Conservation (phyloP, 2,329 filamentous ascomycete species). For the Calonectria henricotiae region DNA sequence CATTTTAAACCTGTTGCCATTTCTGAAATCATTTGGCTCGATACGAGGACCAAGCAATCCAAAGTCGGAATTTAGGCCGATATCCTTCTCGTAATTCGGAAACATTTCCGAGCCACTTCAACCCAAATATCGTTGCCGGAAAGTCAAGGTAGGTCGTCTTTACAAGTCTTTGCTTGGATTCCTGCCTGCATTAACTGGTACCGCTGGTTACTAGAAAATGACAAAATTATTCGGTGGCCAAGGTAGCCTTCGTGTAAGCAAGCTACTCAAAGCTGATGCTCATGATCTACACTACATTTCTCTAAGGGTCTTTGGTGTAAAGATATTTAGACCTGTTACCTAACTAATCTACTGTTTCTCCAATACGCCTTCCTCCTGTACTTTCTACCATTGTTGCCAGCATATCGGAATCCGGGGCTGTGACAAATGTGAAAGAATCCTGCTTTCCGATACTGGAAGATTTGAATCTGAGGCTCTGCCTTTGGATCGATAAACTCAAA, state of each 20-base stretch:
- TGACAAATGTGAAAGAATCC: conserved; percentile 19
- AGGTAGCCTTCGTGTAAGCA: neutral
- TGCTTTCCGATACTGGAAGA: conserved; percentile 1
- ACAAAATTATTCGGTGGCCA: neutral
- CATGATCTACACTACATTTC: conserved; percentile 15
- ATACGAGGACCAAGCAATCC: too few relatives aligned
- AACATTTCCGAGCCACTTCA: neutral
- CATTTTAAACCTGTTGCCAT: too few relatives aligned
- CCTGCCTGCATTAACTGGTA: neutral
- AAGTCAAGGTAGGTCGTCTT: neutral
- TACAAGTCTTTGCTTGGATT: neutral
- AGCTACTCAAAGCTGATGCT: conserved; percentile 5
- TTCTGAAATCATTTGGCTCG: too few relatives aligned
- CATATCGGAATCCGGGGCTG: conserved; percentile 1
- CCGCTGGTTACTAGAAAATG: neutral
- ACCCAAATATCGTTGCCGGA: neutral
- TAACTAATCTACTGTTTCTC: neutral
- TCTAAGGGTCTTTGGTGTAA: conserved; percentile 3
- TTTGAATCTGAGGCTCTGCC: neutral
- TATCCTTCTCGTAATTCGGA: neutral
- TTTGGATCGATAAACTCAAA: conserved; percentile 6
- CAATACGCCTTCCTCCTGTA: neutral
- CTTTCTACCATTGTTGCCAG: neutral
- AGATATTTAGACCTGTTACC: neutral
- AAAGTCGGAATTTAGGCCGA: too few relatives aligned